Base-by-base conservation (phyloP, 257 asterid species). In the Solanum chilense region DNA sequence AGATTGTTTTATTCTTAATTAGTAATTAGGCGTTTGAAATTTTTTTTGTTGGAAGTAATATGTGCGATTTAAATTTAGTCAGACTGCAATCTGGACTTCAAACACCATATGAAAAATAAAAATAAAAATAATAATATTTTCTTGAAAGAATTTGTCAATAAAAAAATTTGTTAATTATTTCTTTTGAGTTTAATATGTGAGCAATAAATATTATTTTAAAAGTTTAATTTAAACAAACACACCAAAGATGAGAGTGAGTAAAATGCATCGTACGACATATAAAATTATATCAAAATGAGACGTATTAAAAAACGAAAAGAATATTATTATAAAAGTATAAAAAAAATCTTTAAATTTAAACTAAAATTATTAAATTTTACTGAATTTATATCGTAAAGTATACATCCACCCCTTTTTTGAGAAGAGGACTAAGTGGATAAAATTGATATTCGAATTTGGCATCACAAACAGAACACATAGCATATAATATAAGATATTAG, bases 81-180 rank as follows among this genome's bases (percentile, higher is more conserved):
- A 56, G 5, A 3, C 1, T 52, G 0, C 1, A 18, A 52, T 52
- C 11, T 52, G 4, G 2, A 7, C 0, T 52, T 0, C 11, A 10
- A 56, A 7, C 5, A 56, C 2, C 1, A 18, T 0, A 7, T 23
- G 15, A 23, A 4, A 23, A 62, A 23, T 7, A 60, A 21, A 23
- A 23, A 23, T 0, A 60, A 23, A 23, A 69, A 52, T 6, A 9
- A 3, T 69, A 70, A 52, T 52, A 4, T 31, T 68, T n/a, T 64
- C 16, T n/a, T 10, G 33, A 64, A 52, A 21, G 23, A 64, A n/a
- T 5, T 10, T 62, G n/a, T 10, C 13, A 23, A 60, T 60, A 60
- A 60, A 7, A 23, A 3, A 60, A 60, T 9, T 23, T 52, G 4
- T 52, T 52, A 16, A 4, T 56, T 18, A 56, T 56, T 18, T 56